Conservation (phyloP, 2,329 filamentous ascomycete genomes). For the Trichophyton schoenleinii region DNA sequence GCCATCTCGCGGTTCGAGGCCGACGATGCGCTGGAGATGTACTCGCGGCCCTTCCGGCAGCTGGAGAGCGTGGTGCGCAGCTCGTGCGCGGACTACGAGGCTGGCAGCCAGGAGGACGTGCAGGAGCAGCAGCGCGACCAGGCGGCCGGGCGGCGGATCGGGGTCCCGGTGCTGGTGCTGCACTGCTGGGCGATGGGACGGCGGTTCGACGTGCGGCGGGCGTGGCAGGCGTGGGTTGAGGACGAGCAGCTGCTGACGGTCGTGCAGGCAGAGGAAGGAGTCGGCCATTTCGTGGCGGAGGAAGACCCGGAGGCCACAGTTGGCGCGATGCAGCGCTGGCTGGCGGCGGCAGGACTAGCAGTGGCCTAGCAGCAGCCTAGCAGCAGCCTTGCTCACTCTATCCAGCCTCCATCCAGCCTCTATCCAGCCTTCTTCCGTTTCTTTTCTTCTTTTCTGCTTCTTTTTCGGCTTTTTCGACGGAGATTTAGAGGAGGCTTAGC, state of each 20-base stretch:
- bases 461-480: too few species aligned
- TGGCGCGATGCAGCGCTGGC: slow-evolving; percentile 6
- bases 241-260: slow-evolving; percentile 20
- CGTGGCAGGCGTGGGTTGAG: slow-evolving; percentile 37
- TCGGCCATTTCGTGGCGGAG: slow-evolving; percentile 36
- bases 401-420: background rate
- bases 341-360: background rate
- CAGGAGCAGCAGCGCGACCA: slow-evolving; percentile 36
- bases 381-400: too few species aligned
- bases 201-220: slow-evolving; percentile 30
- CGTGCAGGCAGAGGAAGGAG: slow-evolving; percentile 27
- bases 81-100: slow-evolving; percentile 38
- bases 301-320: slow-evolving; percentile 29
- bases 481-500: too few species aligned
- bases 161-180: slow-evolving; percentile 32
- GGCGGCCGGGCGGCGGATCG: slow-evolving; percentile 32
- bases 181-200: slow-evolving; percentile 35
- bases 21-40: slow-evolving; percentile 32
- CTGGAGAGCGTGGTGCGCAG: slow-evolving; percentile 31
- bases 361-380: background rate
- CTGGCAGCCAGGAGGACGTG: slow-evolving; percentile 33
- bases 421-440: too few species aligned
- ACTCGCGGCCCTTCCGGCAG: slow-evolving; percentile 32
- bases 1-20: slow-evolving; percentile 14
- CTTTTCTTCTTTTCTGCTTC: too few species aligned